These are phyloP conservation scores for Aureobasidium zeae DNA, from an alignment of 2,329 filamentous ascomycete species.

Conservation along the genomic window DNA sequence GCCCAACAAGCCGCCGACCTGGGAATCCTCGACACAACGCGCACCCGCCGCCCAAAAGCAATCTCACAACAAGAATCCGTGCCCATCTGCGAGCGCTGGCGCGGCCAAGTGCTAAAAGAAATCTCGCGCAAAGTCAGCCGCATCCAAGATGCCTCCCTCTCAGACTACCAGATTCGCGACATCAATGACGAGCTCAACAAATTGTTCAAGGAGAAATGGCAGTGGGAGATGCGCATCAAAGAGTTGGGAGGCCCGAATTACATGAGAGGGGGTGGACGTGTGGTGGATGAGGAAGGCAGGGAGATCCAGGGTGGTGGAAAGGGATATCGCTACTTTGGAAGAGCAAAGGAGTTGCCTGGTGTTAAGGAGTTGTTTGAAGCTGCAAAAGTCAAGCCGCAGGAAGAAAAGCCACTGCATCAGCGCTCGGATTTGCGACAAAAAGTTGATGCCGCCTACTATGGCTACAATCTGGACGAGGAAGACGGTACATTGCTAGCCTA, in stretches of 20 bases:
- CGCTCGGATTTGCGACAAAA: slow-evolving; percentile 61
- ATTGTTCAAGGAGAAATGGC: slow-evolving; percentile 96
- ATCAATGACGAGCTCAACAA: slow-evolving; percentile 99
- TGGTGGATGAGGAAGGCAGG: slow-evolving; percentile 46
- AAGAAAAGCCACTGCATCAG: slow-evolving; percentile 51
- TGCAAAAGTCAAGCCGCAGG: slow-evolving; percentile 48
- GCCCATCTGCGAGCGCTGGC: slow-evolving; percentile 91
- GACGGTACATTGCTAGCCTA: slow-evolving; percentile 71
- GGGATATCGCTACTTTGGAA: slow-evolving; percentile 89
- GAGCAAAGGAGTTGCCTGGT: slow-evolving; percentile 80
- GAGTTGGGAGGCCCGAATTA: slow-evolving; percentile 97
- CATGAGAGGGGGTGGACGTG: slow-evolving; percentile 56
- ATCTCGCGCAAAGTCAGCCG: slow-evolving; percentile 93
- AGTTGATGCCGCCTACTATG: slow-evolving; percentile 92
- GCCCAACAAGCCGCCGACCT: slow-evolving; percentile 93
- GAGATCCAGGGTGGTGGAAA: slow-evolving; percentile 61
- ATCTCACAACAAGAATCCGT: slow-evolving; percentile 82
- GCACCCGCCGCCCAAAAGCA: slow-evolving; percentile 78
- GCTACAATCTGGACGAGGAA: slow-evolving; percentile 87
- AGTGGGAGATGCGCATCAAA: slow-evolving; percentile 96
- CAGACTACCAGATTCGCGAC: slow-evolving; percentile 94
- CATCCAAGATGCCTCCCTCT: slow-evolving; percentile 86
- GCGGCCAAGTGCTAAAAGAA: slow-evolving; percentile 92
- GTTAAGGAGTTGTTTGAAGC: slow-evolving; percentile 95
- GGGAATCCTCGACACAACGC: slow-evolving; percentile 87